These are phyloP conservation scores for Catunica adiposa DNA, from an alignment of 2,329 filamentous ascomycete genomes.

Conservation along the genomic window DNA sequence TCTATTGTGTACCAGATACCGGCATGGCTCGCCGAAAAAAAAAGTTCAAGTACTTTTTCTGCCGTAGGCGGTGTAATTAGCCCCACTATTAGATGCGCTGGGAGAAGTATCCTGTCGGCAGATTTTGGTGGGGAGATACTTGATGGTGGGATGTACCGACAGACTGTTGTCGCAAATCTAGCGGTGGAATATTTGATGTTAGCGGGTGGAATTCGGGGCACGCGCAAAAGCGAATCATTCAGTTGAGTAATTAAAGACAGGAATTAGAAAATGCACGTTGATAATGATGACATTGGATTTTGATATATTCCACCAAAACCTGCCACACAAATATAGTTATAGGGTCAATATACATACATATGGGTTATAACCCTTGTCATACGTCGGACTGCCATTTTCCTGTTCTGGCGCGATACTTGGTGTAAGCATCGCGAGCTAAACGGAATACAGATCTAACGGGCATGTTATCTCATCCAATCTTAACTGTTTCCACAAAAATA, in stretches of 20 bases:
- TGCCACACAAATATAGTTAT: neutral
- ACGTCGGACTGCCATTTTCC: neutral
- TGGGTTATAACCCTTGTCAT: neutral
- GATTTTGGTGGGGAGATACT: neutral
- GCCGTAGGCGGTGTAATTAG: conserved; percentile 17
- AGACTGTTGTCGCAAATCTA: neutral
- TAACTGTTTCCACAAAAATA: neutral
- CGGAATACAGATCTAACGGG: no score
- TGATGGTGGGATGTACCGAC: neutral
- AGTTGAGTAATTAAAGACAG: no score
- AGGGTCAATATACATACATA: neutral
- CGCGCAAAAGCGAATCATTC: no score
- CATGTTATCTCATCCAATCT: no score
- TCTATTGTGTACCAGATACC: neutral
- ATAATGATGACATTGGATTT: no score
- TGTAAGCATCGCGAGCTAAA: neutral
- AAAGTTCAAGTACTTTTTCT: conserved; percentile 23
- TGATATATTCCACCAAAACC: no score
- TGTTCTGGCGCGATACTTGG: neutral
- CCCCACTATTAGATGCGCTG: conserved; percentile 6
- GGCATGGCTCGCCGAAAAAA: conserved; percentile 18
- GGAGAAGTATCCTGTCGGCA: neutral
- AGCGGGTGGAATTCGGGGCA: no score
- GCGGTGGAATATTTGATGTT: neutral
- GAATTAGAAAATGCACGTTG: no score